Evolutionary conservation across 257 asterid species (phyloP), one percentile per base, ranked within the genome.

Genomic region (Schizonepeta tenuifolia): DNA sequence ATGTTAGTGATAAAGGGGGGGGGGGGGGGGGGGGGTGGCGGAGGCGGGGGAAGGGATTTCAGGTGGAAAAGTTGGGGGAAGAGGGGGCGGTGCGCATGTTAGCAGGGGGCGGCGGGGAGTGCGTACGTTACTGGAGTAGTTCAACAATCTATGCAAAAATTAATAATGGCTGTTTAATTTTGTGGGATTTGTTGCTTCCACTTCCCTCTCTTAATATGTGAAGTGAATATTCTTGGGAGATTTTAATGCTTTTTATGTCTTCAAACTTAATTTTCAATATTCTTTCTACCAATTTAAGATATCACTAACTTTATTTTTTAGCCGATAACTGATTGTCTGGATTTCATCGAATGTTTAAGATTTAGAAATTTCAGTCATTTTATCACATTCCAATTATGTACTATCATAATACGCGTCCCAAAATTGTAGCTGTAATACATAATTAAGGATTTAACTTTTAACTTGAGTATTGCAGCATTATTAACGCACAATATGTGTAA

Each of bases 61-160:
- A 68, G 79, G 76, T 69, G 76, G 69, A 60, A 20, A 28, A 22
- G 50, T 10, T 1, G 58, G 70, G 55, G 51, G 17, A 9, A 57
- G 3, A 41, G 33, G 35, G 18, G 72, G 58, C 31, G 73, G 67
- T 24, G 78, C 82, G 82, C 78, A 77, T 26, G 75, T 72, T 77
- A 70, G 80, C 64, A 33, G 7, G 66, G 54, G 77, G 14, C 28
- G 69, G 59, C 24, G 63, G 74, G 61, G 41, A 18, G 69, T 65
- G 83, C 80, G 80, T 67, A 75, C 72, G 65, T 66, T 79, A 71
- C 33, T 44, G 70, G 49, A 26, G 46, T 14, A 58, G 59, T 50
- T 10, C 61, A 61, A 40, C 57, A 51, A 28, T 21, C 43, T 62
- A 17, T 36, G 58, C 50, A 33, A 21, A 43, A 18, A 43, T 41